Evolutionary conservation across 441 rosid genomes (phyloP), one percentile per base, ranked within the genome.

Genomic region (Geranium incanum): DNA sequence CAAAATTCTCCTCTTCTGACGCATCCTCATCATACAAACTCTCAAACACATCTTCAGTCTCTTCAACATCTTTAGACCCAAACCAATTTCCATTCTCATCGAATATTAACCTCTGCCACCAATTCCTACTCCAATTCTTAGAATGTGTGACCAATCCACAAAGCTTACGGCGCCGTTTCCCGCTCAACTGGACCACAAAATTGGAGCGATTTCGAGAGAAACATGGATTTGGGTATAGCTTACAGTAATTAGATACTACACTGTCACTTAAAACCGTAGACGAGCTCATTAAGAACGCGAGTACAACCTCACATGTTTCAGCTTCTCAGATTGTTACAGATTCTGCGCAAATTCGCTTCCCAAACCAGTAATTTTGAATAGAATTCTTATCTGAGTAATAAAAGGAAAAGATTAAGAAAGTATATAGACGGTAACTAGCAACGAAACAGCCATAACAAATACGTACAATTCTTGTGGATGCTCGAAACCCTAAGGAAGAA

Each of bases 21-120:
- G 79, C 68, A 76, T 81, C 85, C 66, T 79, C 88, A 12, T 80
- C 86, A 28, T 80, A 71, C 6, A 79, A 81, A 70, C 75, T 72
- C 71, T 83, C 82, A 12, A 67, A 8, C 8, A 81, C 80, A 19
- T 77, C 91, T 70, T 80, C 88, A 41, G 76, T 66, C 85, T 88
- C 76, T 39, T 83, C 89, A 23, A 86, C 85, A 9, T 92, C 97
- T 71, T 76, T 84, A 71, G 90, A 84, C 67, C 94, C 95, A 65
- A 91, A 73, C 98, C 97, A 94, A 72, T 94, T 86, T 43, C 91
- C 98, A 19, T 90, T 95, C 16, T 92, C 95, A 33, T 88, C 89
- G 23, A 84, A 81, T 75, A 92, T 86, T 76, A 94, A 90, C 78
- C 78, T 83, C 72, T 82, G 88, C 99, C 99, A 94, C 99, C 97